Evolutionary conservation across 2,329 filamentous ascomycete species (phyloP).

Genomic region (Magnaporthiopsis poae): DNA sequence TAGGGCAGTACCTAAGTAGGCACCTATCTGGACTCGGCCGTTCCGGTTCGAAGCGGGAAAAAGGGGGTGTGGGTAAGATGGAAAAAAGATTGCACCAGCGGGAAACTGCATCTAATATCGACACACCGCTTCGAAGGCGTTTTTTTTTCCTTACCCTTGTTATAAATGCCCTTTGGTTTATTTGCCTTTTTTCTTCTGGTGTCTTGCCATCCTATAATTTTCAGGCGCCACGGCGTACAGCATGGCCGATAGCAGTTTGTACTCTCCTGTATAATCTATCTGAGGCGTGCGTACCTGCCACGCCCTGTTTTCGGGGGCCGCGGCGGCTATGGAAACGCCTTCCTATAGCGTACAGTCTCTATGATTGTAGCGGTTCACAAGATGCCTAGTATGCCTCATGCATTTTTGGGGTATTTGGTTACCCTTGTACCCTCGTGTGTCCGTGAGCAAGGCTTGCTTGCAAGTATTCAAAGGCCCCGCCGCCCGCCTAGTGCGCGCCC

Average conservation of each 20-base stretch:
- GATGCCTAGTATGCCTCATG: not conserved
- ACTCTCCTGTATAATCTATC: not conserved
- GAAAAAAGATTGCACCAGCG: not conserved
- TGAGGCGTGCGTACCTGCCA: not conserved
- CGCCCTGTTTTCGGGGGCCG: not conserved
- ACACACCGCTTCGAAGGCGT: not conserved
- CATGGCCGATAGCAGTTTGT: not conserved
- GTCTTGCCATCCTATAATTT: not conserved
- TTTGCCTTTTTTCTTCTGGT: not conserved
- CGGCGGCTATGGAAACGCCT: not conserved
- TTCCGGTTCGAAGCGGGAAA: constrained; percentile 1
- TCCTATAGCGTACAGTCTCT: not conserved
- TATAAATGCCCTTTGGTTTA: not conserved
- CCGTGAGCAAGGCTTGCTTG: not conserved
- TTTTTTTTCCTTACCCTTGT: not conserved
- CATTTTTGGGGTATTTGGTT: not conserved
- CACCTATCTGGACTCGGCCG: no score
- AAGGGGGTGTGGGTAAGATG: constrained; percentile 20
- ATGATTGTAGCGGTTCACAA: not conserved
- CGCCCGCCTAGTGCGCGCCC: not conserved
- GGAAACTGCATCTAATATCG: not conserved
- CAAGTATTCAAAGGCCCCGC: not conserved
- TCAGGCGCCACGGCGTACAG: not conserved
- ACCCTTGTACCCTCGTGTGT: not conserved
- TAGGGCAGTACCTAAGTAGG: constrained; percentile 23